These are phyloP conservation scores for Graphilbum ipis-grandicollis DNA, from an alignment of 2,329 filamentous ascomycete genomes.

Conservation along the genomic window DNA sequence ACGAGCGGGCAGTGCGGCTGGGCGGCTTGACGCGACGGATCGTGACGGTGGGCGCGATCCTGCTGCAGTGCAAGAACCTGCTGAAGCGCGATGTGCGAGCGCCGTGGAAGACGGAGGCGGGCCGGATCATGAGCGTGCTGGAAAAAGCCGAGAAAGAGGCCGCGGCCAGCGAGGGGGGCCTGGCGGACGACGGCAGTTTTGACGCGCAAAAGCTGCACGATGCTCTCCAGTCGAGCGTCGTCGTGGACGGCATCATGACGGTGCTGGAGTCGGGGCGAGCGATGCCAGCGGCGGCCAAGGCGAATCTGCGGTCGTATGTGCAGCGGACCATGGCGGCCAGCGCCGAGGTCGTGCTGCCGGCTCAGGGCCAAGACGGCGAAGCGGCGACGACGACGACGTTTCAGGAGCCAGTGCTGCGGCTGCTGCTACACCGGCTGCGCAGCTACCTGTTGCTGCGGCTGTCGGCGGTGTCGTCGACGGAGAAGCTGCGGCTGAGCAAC, in stretches of 20 bases:
- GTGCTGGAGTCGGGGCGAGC: conserved; percentile 43
- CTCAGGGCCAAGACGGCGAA: not conserved
- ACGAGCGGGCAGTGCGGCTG: conserved; percentile 40
- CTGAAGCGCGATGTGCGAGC: conserved; percentile 64
- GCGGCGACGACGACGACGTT: no score
- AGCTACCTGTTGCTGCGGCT: conserved; percentile 49
- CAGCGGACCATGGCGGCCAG: conserved; percentile 35
- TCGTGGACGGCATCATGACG: conserved; percentile 42
- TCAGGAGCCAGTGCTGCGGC: conserved; percentile 40
- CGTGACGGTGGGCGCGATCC: conserved; percentile 54
- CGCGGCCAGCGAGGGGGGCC: conserved; percentile 7
- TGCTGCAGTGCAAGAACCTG: conserved; percentile 68
- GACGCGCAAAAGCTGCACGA: not conserved
- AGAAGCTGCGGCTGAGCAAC: conserved; percentile 52
- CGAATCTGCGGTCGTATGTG: conserved; percentile 39
- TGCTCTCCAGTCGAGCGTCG: conserved; percentile 14
- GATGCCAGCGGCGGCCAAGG: conserved; percentile 47
- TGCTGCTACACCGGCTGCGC: conserved; percentile 50
- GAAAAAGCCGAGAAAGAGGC: conserved; percentile 25
- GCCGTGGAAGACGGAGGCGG: conserved; percentile 60
- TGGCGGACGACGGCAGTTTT: not conserved
- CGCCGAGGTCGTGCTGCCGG: conserved; percentile 19
- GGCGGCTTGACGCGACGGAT: conserved; percentile 44
- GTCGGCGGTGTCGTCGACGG: conserved; percentile 46
- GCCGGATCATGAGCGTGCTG: conserved; percentile 52